Conservation (phyloP, 129 eudicot species). For the Helianthus tuberosus region DNA sequence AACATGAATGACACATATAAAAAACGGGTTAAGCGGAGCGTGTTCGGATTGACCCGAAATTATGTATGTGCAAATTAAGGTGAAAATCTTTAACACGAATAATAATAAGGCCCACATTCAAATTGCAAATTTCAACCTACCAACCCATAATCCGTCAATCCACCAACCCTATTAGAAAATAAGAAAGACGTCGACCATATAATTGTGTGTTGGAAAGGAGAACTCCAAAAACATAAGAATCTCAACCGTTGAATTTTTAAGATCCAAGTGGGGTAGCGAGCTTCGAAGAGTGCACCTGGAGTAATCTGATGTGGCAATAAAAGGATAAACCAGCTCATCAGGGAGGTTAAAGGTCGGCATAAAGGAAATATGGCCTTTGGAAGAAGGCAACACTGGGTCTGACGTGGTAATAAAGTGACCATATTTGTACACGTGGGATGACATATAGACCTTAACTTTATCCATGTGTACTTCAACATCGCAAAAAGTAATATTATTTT, state of each 20-base stretch:
- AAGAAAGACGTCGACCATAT: background rate
- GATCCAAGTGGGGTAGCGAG: conserved; percentile 6
- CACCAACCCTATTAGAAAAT: too few relatives aligned
- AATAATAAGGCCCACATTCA: too few relatives aligned
- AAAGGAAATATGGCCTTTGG: conserved; percentile 33
- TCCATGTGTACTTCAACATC: conserved; percentile 13
- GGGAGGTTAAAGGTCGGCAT: conserved; percentile 38
- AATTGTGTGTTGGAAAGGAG: background rate
- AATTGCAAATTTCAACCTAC: too few relatives aligned
- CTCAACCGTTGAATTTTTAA: background rate
- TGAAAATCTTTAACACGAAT: too few relatives aligned
- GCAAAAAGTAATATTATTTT: conserved; percentile 17
- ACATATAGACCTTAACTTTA: conserved; percentile 17
- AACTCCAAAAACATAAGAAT: background rate
- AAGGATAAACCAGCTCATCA: conserved; percentile 45
- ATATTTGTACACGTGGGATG: conserved; percentile 19
- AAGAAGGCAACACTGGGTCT: conserved; percentile 25
- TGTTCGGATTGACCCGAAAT: too few relatives aligned
- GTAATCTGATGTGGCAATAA: conserved; percentile 34
- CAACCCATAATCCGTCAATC: too few relatives aligned
- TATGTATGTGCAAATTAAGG: too few relatives aligned
- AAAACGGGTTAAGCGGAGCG: too few relatives aligned
- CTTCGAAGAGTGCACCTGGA: background rate
- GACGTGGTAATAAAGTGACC: conserved; percentile 26
- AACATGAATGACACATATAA: too few relatives aligned